Evolutionary conservation across 2,329 filamentous ascomycete genomes (phyloP).

Genomic region (Aspergillus calidoustus): DNA sequence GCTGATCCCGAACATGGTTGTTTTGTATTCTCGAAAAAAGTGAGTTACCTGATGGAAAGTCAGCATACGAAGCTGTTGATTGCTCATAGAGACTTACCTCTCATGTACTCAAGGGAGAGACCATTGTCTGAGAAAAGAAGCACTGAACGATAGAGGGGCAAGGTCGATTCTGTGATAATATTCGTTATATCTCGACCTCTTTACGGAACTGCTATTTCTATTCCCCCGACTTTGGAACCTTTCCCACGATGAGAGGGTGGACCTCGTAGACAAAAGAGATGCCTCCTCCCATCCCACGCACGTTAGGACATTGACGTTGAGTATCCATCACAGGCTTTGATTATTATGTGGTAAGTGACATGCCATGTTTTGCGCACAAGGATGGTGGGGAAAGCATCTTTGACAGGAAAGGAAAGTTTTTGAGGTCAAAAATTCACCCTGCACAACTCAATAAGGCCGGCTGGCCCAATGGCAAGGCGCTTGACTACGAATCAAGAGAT

Average conservation of each 20-base stretch:
- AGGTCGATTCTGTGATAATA: slow-evolving; percentile 26
- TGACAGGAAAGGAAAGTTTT: no score
- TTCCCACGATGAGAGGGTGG: slow-evolving; percentile 35
- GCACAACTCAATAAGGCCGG: slow-evolving; percentile 12
- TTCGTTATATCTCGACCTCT: slow-evolving; percentile 31
- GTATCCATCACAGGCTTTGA: slow-evolving; percentile 28
- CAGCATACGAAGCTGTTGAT: slow-evolving; percentile 19
- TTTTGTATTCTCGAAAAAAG: slow-evolving; percentile 32
- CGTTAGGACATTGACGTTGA: slow-evolving; percentile 25
- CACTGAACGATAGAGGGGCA: slow-evolving; percentile 33
- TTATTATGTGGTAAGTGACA: not conserved
- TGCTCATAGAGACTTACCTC: slow-evolving; percentile 24
- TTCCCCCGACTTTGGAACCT: slow-evolving; percentile 31
- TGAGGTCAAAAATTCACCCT: no score
- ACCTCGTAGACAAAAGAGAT: slow-evolving; percentile 36
- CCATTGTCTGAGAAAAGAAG: slow-evolving; percentile 24
- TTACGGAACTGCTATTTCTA: slow-evolving; percentile 32
- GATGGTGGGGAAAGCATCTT: not conserved
- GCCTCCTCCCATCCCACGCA: slow-evolving; percentile 30
- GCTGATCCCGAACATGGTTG: slow-evolving; percentile 28
- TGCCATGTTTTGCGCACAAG: not conserved
- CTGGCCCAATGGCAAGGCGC: slow-evolving; percentile 31
- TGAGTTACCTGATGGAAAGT: slow-evolving; percentile 26
- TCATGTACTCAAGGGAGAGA: slow-evolving; percentile 38
- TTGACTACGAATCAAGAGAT: slow-evolving; percentile 49